Percentiles rank a stretch among this genome's conserved stretches.
phyloP scores from a whole-genome alignment of 2,329 filamentous ascomycete species.

The Dactylellina cionopaga region DNA sequence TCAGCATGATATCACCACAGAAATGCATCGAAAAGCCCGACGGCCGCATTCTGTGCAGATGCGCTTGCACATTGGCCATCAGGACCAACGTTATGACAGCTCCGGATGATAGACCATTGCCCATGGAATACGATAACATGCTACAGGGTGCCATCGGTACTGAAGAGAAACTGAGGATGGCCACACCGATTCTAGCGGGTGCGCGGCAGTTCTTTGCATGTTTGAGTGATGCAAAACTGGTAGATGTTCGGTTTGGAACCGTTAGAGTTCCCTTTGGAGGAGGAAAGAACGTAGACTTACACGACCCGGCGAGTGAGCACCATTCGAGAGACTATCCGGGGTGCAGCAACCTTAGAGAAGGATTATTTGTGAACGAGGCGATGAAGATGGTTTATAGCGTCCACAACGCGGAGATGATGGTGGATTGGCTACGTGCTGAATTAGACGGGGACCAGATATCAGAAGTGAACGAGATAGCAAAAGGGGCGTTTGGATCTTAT shows the following conservation, averaged over 20 bases:
- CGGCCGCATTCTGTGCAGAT: slow-evolving; percentile 10
- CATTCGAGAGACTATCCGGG: slow-evolving; percentile 27
- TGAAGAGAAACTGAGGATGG: slow-evolving; percentile 18
- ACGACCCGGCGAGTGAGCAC: slow-evolving; percentile 27
- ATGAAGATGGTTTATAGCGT: slow-evolving; percentile 41
- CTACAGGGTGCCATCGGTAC: slow-evolving; percentile 3
- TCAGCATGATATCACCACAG: slow-evolving; percentile 38
- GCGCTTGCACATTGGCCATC: slow-evolving; percentile 25
- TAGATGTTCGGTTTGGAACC: slow-evolving; percentile 23
- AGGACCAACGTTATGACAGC: slow-evolving; percentile 26
- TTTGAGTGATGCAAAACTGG: slow-evolving; percentile 5
- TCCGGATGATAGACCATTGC: slow-evolving; percentile 12
- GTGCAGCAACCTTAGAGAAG: slow-evolving; percentile 15
- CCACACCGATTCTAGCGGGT: slow-evolving; percentile 19
- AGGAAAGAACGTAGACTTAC: slow-evolving; percentile 17
- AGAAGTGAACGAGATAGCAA: no score
- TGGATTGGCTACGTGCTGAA: slow-evolving; percentile 8
- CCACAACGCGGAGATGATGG: slow-evolving; percentile 26
- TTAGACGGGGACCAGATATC: not conserved
- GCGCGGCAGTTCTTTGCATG: slow-evolving; percentile 28
- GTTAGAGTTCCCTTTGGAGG: slow-evolving; percentile 21
- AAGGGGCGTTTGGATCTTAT: no score
- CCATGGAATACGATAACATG: slow-evolving; percentile 17
- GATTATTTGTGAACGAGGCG: slow-evolving; percentile 34
- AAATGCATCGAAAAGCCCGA: slow-evolving; percentile 11